Conservation (phyloP, 2,329 filamentous ascomycete species). For the Acarospora socialis region DNA sequence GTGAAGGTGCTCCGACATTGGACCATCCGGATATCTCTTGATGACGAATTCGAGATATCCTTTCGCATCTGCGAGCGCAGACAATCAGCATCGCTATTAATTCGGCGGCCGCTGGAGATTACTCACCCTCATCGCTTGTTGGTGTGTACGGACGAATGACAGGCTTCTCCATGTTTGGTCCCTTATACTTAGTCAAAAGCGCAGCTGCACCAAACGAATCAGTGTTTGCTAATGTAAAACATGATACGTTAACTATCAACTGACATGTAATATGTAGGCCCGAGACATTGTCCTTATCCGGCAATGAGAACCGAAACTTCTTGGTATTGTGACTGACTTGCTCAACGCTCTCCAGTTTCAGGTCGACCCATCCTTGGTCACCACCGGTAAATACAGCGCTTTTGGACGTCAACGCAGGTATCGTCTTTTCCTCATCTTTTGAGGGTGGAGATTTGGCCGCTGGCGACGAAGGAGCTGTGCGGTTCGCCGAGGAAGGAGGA, state of each 20-base stretch:
- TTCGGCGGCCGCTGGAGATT: slow-evolving; percentile 3
- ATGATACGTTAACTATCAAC: slow-evolving; percentile 14
- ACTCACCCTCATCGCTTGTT: slow-evolving; percentile 64
- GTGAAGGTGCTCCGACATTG: slow-evolving; percentile 86
- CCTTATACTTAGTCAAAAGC: slow-evolving; percentile 83
- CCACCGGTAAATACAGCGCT: slow-evolving; percentile 56
- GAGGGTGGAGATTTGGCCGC: slow-evolving; percentile 1
- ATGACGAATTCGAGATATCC: slow-evolving; percentile 81
- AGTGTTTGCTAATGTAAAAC: not conserved
- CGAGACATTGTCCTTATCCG: slow-evolving; percentile 69
- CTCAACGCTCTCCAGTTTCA: slow-evolving; percentile 68
- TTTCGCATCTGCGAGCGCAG: slow-evolving; percentile 41
- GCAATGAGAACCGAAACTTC: slow-evolving; percentile 74
- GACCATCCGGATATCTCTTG: slow-evolving; percentile 80
- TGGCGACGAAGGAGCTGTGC: slow-evolving; percentile 22
- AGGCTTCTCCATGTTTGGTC: slow-evolving; percentile 67
- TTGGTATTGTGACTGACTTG: slow-evolving; percentile 89
- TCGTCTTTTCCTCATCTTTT: slow-evolving; percentile 1
- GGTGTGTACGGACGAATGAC: slow-evolving; percentile 89
- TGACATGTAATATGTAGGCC: slow-evolving; percentile 65
- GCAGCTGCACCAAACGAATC: slow-evolving; percentile 43
- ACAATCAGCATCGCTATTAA: not conserved
- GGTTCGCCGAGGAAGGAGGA: not conserved
- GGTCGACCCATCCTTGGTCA: slow-evolving; percentile 74
- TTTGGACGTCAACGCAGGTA: slow-evolving; percentile 13